These are phyloP conservation scores for Talinum fruticosum DNA, from an alignment of 148 eudicot genomes.

Conservation along the genomic window DNA sequence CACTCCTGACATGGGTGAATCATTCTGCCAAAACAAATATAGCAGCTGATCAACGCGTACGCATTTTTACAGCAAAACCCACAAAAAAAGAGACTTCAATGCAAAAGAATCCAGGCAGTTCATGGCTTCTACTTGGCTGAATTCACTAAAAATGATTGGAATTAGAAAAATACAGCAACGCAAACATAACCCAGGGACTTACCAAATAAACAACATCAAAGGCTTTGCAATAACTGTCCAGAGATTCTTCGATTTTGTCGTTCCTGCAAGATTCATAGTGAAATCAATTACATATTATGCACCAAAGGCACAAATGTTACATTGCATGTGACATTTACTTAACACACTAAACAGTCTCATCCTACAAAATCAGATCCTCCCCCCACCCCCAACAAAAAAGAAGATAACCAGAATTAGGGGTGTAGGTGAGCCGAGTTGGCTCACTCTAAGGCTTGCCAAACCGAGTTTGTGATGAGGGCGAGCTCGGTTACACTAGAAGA, in stretches of 20 bases:
- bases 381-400: too few species aligned
- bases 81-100: neutral
- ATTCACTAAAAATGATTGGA: too few species aligned
- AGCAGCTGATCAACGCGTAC: neutral
- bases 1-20: slow-evolving; percentile 74
- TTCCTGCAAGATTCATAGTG: slow-evolving; percentile 52
- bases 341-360: too few species aligned
- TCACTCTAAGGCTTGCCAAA: too few species aligned
- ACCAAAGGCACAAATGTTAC: neutral
- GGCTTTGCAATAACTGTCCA: slow-evolving; percentile 63
- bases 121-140: neutral
- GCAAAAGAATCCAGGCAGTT: neutral
- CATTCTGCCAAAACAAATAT: slow-evolving; percentile 54
- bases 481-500: too few species aligned
- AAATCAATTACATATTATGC: neutral
- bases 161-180: neutral
- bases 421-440: too few species aligned
- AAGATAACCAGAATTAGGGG: too few species aligned
- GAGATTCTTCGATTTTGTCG: slow-evolving; percentile 63
- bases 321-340: neutral
- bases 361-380: too few species aligned
- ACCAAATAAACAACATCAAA: slow-evolving; percentile 81
- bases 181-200: slow-evolving; percentile 30
- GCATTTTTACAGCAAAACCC: neutral
- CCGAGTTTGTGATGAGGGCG: too few species aligned